These are phyloP conservation scores for Marsdenia floribunda DNA, from an alignment of 257 asterid species.

Conservation along the genomic window DNA sequence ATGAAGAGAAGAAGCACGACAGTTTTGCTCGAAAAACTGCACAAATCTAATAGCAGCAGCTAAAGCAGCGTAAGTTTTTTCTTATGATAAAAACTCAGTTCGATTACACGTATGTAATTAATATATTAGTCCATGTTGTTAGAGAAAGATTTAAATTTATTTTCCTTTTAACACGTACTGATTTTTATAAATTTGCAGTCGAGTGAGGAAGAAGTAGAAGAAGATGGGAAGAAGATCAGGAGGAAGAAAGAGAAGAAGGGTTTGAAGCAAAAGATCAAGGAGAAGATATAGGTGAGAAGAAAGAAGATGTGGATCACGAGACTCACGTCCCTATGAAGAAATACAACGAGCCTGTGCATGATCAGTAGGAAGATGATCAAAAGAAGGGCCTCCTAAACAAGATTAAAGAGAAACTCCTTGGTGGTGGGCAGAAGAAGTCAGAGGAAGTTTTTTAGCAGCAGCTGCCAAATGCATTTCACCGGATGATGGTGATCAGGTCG, in stretches of 20 bases:
- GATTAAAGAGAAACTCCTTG: too few species aligned
- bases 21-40: conserved; percentile 40
- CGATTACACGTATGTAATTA: too few species aligned
- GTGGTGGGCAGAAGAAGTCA: too few species aligned
- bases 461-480: too few species aligned
- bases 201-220: conserved; percentile 74
- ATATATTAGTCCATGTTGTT: too few species aligned
- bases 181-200: conserved; percentile 38
- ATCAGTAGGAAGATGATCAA: conserved; percentile 28
- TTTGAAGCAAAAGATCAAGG: conserved; percentile 57
- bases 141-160: too few species aligned
- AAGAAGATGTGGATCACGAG: conserved; percentile 31
- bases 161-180: too few species aligned
- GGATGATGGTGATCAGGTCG: too few species aligned
- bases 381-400: too few species aligned
- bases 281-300: conserved; percentile 36
- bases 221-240: conserved; percentile 39
- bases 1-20: too few species aligned
- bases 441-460: too few species aligned
- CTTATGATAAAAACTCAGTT: too few species aligned
- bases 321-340: conserved; percentile 25
- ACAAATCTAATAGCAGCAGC: conserved; percentile 34
- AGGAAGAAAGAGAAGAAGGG: conserved; percentile 78
- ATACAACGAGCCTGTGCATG: conserved; percentile 19
- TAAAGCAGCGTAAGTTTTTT: conserved; percentile 72